Conservation (phyloP, 305 asterid species). For the Salvia sclarea region DNA sequence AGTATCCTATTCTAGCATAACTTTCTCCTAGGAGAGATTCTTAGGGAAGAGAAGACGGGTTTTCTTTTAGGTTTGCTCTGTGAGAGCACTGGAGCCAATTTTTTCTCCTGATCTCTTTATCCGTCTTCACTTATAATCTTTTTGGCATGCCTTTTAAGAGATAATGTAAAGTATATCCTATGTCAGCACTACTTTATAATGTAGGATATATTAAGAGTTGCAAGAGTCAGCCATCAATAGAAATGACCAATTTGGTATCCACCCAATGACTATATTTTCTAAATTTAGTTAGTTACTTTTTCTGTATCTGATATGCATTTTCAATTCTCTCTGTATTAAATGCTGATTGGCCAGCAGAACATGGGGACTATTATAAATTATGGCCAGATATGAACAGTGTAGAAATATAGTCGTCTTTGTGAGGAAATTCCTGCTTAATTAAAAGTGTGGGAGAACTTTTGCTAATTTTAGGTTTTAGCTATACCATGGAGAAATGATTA, state of each 20-base stretch:
- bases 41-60: too few relatives aligned
- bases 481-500: neutral
- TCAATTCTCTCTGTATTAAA: neutral
- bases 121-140: neutral
- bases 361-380: neutral
- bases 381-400: neutral
- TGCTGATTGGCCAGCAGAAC: neutral
- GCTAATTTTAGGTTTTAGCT: neutral
- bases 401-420: neutral
- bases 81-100: neutral
- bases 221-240: neutral
- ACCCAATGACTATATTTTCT: neutral
- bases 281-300: neutral
- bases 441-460: neutral
- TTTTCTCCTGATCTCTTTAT: neutral
- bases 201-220: neutral
- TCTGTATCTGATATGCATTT: neutral
- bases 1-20: too few relatives aligned
- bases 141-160: neutral
- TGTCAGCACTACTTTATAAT: neutral
- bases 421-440: neutral
- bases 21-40: too few relatives aligned
- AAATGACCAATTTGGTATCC: constrained; percentile 3
- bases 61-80: constrained; percentile 2
- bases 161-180: constrained; percentile 1